Conservation (phyloP, 2,329 filamentous ascomycete genomes). For the Chaetomiaceae sp. region DNA sequence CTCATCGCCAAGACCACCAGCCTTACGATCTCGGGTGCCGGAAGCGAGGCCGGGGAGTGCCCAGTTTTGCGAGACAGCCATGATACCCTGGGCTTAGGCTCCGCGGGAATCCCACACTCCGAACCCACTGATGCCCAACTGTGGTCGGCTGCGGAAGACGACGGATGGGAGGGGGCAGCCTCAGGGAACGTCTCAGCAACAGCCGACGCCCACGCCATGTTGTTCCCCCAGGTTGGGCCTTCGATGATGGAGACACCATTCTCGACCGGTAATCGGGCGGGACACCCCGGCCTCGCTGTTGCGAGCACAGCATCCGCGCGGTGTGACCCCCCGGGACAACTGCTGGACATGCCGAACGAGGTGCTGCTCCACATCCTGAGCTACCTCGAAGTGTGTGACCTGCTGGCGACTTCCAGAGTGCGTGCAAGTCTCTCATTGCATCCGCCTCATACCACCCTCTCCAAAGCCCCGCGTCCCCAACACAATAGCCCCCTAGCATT, state of each 20-base stretch:
- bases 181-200: neutral
- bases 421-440: conserved; percentile 13
- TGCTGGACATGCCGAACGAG: conserved; percentile 48
- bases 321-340: conserved; percentile 12
- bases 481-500: no score
- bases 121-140: conserved; percentile 21
- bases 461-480: no score
- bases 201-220: neutral
- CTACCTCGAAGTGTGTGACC: conserved; percentile 51
- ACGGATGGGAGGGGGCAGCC: conserved; percentile 7
- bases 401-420: conserved; percentile 52
- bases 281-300: neutral
- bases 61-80: neutral
- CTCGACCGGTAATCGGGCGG: neutral
- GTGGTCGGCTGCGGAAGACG: conserved; percentile 5
- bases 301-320: neutral
- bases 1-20: conserved; percentile 23
- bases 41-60: conserved; percentile 8
- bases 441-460: neutral
- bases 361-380: conserved; percentile 49
- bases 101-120: neutral
- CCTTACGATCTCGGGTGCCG: conserved; percentile 20
- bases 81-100: neutral
- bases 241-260: neutral
- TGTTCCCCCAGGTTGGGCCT: neutral